Evolutionary conservation across 2,329 filamentous ascomycete species (phyloP), one percentile per base, ranked within the genome.

Genomic region (Fusarium agapanthi): DNA sequence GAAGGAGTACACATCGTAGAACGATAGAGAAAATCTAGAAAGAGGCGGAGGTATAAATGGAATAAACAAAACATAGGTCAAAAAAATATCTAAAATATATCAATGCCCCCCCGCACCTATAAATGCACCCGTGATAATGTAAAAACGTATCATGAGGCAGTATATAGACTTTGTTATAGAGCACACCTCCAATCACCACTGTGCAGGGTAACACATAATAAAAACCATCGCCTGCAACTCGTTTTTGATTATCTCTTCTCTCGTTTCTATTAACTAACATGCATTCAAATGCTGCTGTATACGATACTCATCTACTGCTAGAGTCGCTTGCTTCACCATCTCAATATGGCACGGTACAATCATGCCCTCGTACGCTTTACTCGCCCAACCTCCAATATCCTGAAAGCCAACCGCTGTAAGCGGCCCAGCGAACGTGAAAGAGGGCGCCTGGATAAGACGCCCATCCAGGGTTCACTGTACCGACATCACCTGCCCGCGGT

Each of bases 1-100:
- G 80, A 90, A 90, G 83, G 84, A 90, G 74, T 90, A 90, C 78
- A 89, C 87, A 22, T 66, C 74, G 61, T 85, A 79, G 71, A 65
- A 41, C 40, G 35, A 40, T 47, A 45, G 61, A n/a, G 64, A 50
- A 55, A n/a, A 48, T 40, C 20, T 61, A 63, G 40, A 67, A 66
- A 63, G 59, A 72, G 64, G 61, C 26, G 55, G 58, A 64, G 28
- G 32, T 37, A 30, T 44, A 59, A 32, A 60, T 65, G 55, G 44
- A 60, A 57, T 32, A 60, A 58, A 62, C 28, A 67, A 67, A 65
- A 53, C 5, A 47, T 43, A 69, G 32, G 51, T 15, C n/a, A 72
- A 60, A 65, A 75, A 63, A 65, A 73, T 48, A 56, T 44, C 40
- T 35, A 54, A 71, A 67, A 75, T 57, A 47, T 41, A 37, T 10